Evolutionary conservation across 2,329 filamentous ascomycete species (phyloP).

Genomic region (Pestalotiopsis sp.): DNA sequence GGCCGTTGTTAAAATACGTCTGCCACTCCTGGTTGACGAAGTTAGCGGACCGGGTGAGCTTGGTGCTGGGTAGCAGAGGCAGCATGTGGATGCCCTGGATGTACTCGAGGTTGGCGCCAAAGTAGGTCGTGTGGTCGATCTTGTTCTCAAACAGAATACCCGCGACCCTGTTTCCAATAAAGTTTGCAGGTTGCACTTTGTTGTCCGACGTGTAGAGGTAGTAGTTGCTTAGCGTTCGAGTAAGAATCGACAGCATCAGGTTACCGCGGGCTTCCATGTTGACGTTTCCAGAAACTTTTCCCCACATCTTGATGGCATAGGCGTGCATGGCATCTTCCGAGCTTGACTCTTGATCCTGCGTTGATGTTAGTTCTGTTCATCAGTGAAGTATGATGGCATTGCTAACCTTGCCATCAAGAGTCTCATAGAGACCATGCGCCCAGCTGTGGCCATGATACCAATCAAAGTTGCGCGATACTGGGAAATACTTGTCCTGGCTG

Average conservation of each 20-base stretch:
- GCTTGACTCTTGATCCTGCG: slow-evolving; percentile 75
- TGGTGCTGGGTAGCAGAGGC: slow-evolving; percentile 63
- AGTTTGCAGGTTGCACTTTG: slow-evolving; percentile 69
- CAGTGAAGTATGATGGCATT: neutral
- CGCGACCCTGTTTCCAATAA: slow-evolving; percentile 75
- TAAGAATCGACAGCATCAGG: slow-evolving; percentile 79
- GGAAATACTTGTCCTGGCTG: slow-evolving; percentile 71
- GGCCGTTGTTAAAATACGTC: slow-evolving; percentile 70
- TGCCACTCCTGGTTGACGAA: slow-evolving; percentile 88
- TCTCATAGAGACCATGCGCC: slow-evolving; percentile 78
- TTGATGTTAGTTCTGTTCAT: slow-evolving; percentile 4
- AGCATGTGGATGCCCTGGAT: slow-evolving; percentile 77
- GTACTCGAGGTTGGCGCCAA: slow-evolving; percentile 72
- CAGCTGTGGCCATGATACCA: slow-evolving; percentile 96
- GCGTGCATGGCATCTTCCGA: slow-evolving; percentile 88
- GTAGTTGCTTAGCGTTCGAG: slow-evolving; percentile 74
- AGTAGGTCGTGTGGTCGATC: slow-evolving; percentile 89
- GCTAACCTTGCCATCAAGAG: slow-evolving; percentile 68
- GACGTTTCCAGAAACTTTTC: slow-evolving; percentile 70
- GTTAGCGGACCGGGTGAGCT: slow-evolving; percentile 63
- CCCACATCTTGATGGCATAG: slow-evolving; percentile 95
- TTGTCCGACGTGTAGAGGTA: slow-evolving; percentile 79
- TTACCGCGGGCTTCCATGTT: slow-evolving; percentile 81
- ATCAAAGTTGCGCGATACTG: slow-evolving; percentile 82
- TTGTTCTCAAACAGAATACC: slow-evolving; percentile 91